These are phyloP conservation scores for Puccinia novopanici DNA, from an alignment of 1,284 basidiomycete genomes.

Conservation along the genomic window DNA sequence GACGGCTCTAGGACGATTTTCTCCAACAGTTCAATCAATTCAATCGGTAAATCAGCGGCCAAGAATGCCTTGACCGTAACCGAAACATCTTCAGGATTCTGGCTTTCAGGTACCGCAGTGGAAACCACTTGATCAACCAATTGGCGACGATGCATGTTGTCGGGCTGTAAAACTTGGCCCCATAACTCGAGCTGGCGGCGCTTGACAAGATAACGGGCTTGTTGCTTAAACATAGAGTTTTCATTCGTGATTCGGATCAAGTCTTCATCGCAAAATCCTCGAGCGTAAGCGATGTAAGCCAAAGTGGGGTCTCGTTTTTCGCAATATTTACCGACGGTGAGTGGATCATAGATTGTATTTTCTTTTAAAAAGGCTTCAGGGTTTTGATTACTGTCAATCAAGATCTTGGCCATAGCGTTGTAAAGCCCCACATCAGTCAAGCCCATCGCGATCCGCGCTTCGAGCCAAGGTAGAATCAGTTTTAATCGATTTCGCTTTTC, in stretches of 20 bases:
- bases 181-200: constrained; percentile 93
- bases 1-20: constrained; percentile 98
- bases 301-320: constrained; percentile 98
- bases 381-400: constrained; percentile 98
- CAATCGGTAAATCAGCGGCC: constrained; percentile 91
- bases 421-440: constrained; percentile 89
- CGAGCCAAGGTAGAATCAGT: constrained; percentile 94
- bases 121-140: constrained; percentile 95
- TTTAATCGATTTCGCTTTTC: constrained; percentile 95
- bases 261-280: constrained; percentile 98
- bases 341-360: constrained; percentile 96
- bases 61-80: constrained; percentile 99
- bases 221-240: constrained; percentile 99
- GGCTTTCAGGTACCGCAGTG: constrained; percentile 93
- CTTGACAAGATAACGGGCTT: constrained; percentile 96
- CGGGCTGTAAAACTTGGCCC: constrained; percentile 86
- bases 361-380: constrained; percentile 97
- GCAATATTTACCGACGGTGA: constrained; percentile 98
- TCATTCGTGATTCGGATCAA: constrained; percentile 96
- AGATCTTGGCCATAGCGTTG: constrained; percentile 98
- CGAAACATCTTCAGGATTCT: constrained; percentile 97
- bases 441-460: constrained; percentile 85
- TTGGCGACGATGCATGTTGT: constrained; percentile 88
- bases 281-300: constrained; percentile 98
- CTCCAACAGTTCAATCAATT: constrained; percentile 95